Percentiles rank a stretch among this genome's conserved stretches.
Evolutionary conservation across 2,329 filamentous ascomycete genomes (phyloP).

Genomic region (Gliomastix tumulicola): DNA sequence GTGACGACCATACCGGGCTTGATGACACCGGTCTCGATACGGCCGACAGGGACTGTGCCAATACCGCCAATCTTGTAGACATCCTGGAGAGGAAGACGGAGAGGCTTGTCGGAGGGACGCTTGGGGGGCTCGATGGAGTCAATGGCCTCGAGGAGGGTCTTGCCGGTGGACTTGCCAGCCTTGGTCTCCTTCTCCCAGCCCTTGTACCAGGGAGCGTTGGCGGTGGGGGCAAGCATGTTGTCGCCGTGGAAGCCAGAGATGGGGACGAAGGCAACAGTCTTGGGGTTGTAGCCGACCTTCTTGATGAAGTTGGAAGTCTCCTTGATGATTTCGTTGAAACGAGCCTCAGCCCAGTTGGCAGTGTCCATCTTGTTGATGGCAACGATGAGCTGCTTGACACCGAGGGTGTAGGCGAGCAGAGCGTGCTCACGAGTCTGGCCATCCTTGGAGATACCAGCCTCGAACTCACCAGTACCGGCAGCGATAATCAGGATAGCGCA

Average conservation of each 20-base stretch:
- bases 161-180: constrained; percentile 83
- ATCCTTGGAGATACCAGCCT: constrained; percentile 99
- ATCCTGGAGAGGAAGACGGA: constrained; percentile 99
- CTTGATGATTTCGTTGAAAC: constrained; percentile 99
- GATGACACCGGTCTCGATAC: constrained; percentile 99
- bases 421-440: constrained; percentile 99
- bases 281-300: constrained; percentile 99
- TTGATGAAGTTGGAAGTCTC: constrained; percentile 99
- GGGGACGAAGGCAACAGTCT: constrained; percentile 95
- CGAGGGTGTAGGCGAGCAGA: constrained; percentile 98
- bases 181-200: constrained; percentile 95
- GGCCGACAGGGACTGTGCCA: constrained; percentile 98
- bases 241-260: constrained; percentile 99
- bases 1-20: constrained; percentile 91
- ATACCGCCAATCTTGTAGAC: constrained; percentile 99
- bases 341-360: constrained; percentile 93
- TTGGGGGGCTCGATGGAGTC: constrained; percentile 88
- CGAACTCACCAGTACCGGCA: constrained; percentile 99
- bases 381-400: constrained; percentile 99
- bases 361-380: constrained; percentile 99
- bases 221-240: constrained; percentile 91
- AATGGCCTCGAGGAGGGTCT: constrained; percentile 99
- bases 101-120: constrained; percentile 97
- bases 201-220: constrained; percentile 99
- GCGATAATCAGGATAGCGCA: constrained; percentile 99